phyloP scores from a whole-genome alignment of 2,329 filamentous ascomycete species.

The Cyanodermella asteris region DNA sequence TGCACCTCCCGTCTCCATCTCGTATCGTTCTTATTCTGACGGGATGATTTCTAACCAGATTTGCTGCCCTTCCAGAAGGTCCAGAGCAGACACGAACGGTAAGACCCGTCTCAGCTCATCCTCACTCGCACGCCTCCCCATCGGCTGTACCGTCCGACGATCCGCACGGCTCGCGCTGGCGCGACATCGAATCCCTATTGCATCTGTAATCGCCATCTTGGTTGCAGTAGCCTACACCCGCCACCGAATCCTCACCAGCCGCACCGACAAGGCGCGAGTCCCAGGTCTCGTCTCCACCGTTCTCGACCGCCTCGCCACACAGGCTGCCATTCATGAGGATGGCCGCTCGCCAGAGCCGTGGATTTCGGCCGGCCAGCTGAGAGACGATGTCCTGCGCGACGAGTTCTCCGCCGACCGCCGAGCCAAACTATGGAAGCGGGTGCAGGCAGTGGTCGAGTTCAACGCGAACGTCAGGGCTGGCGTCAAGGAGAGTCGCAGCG shows the following conservation, averaged over 20 bases:
- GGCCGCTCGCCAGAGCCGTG: slow-evolving; percentile 50
- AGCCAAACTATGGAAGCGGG: slow-evolving; percentile 64
- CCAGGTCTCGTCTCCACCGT: slow-evolving; percentile 69
- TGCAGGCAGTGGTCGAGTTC: slow-evolving; percentile 67
- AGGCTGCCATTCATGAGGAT: slow-evolving; percentile 57
- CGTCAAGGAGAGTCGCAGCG: slow-evolving; percentile 37
- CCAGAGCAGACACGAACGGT: too few relatives aligned
- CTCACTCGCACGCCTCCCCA: slow-evolving; percentile 77
- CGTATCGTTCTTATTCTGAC: slow-evolving; percentile 9
- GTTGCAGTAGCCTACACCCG: slow-evolving; percentile 39
- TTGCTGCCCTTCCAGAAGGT: slow-evolving; percentile 41
- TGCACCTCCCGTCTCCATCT: slow-evolving; percentile 5
- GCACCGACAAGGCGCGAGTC: slow-evolving; percentile 48
- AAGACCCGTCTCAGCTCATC: slow-evolving; percentile 44
- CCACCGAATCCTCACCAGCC: slow-evolving; percentile 37
- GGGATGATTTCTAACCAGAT: slow-evolving; percentile 60
- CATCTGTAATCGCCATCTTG: slow-evolving; percentile 24
- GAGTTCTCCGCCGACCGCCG: slow-evolving; percentile 58
- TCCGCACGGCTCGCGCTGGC: slow-evolving; percentile 61
- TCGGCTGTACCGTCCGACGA: slow-evolving; percentile 61
- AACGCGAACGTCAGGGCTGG: slow-evolving; percentile 79
- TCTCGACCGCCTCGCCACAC: slow-evolving; percentile 57
- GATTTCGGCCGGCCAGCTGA: slow-evolving; percentile 68
- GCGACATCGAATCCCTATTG: slow-evolving; percentile 72
- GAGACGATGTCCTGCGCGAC: slow-evolving; percentile 72